A percentile compares a stretch with the other conserved stretches of the same genome.
Conservation (phyloP, 805 yeast genomes). For the Myxozyma kluyveri region DNA sequence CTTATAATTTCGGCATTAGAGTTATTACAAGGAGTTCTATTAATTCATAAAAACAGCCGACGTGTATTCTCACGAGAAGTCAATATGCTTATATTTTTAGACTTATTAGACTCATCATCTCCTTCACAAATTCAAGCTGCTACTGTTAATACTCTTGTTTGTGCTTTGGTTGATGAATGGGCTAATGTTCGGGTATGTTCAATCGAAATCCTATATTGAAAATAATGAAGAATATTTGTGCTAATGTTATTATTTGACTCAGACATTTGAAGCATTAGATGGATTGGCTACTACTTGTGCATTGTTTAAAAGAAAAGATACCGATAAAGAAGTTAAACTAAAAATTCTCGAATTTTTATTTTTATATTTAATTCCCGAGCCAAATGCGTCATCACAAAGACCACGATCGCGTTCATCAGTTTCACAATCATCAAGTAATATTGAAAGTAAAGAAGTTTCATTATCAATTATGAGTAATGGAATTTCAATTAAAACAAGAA, state of each 20-base stretch:
- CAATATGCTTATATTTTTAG: constrained; percentile 43
- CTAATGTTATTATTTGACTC: not conserved
- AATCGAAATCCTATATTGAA: not conserved
- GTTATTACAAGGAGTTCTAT: constrained; percentile 57
- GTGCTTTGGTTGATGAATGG: constrained; percentile 56
- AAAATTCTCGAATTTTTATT: constrained; percentile 67
- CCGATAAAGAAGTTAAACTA: constrained; percentile 56
- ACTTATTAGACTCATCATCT: constrained; percentile 30
- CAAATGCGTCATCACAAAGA: constrained; percentile 26
- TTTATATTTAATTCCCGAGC: constrained; percentile 66
- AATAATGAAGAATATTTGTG: not conserved
- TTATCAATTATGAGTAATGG: too few relatives aligned
- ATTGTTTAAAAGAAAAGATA: constrained; percentile 42
- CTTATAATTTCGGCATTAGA: constrained; percentile 36
- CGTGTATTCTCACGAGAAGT: constrained; percentile 45
- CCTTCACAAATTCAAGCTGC: constrained; percentile 38
- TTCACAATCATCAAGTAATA: too few relatives aligned
- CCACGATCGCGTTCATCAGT: not conserved
- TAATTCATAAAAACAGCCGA: constrained; percentile 58
- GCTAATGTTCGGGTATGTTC: constrained; percentile 47
- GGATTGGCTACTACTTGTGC: constrained; percentile 57
- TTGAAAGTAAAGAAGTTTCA: not conserved
- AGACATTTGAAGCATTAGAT: constrained; percentile 50
- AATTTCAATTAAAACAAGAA: constrained; percentile 19
- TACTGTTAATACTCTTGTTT: constrained; percentile 55